Evolutionary conservation across 2,329 filamentous ascomycete genomes (phyloP), one percentile per base, ranked within the genome.

Genomic region (Akanthomyces muscarius): DNA sequence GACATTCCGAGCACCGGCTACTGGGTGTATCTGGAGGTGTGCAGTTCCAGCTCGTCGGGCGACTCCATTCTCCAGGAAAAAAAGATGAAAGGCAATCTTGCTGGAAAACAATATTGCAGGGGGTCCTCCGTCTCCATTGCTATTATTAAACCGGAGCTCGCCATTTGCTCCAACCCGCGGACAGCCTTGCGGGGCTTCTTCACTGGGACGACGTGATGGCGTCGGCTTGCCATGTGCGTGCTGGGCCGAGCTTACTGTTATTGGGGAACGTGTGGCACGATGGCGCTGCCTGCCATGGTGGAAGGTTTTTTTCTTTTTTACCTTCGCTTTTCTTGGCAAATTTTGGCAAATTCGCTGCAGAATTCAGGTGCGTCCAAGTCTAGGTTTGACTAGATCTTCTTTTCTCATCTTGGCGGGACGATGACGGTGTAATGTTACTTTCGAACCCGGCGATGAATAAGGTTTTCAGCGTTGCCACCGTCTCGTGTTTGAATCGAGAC

Each of bases 81-180:
- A 33, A 36, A 36, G 21, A 47, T 11, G 47, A 47, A 36, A 28
- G 41, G 28, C 58, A 41, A 53, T 41, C 33, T 28, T 28, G 25
- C 28, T 36, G 38, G 25, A 25, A 42, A 25, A 23, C n/a, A 16
- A 41, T 21, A 28, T 60, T 50, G 45, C 56, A 28, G 47, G 47
- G 36, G 23, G 7, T 47, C 8, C 25, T 23, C 30, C 2, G 58
- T 14, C 28, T 53, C 50, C 50, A 25, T 45, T 54, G 48, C 58
- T 61, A 61, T 61, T 61, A 54, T 53, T 41, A 54, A 41, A 61
- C 23, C 41, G 48, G n/a, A 45, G 41, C 50, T 45, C 50, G 48
- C 25, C 23, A 47, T 54, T 30, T 61, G 18, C 23, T 41, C 45
- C 44, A 50, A 16, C 41, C 28, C 28, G 21, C 33, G 16, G 6